phyloP scores from a whole-genome alignment of 2,329 filamentous ascomycete genomes.

The Neopestalotiopsis sp. region DNA sequence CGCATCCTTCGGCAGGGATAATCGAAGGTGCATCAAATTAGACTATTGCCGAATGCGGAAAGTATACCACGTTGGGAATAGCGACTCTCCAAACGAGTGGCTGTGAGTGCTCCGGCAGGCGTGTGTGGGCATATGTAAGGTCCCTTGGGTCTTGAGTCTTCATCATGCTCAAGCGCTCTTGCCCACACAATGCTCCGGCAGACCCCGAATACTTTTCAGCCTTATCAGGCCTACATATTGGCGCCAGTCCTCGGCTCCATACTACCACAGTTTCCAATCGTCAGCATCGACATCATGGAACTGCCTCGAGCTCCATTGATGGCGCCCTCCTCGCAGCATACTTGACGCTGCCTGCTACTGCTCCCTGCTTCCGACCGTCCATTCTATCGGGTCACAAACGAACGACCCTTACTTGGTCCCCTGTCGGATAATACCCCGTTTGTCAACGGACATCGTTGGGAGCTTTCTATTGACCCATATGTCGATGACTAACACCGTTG shows the following conservation, averaged over 20 bases:
- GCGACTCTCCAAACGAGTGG: not conserved
- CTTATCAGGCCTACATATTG: conserved; percentile 4
- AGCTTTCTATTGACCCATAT: not conserved
- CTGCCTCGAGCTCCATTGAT: not conserved
- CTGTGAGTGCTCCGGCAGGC: not conserved
- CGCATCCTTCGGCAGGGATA: not conserved
- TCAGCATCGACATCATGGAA: conserved; percentile 5
- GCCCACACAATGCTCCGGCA: not conserved
- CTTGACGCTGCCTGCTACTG: not conserved
- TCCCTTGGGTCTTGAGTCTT: not conserved
- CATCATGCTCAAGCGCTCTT: not conserved
- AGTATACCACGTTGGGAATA: not conserved
- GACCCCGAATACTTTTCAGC: not conserved
- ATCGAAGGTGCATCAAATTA: not conserved
- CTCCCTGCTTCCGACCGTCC: not conserved
- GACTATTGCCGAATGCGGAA: not conserved
- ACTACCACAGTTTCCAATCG: not conserved
- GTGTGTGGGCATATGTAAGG: conserved; percentile 1
- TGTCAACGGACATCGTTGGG: not conserved
- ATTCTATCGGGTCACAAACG: not conserved
- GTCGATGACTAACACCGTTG: not conserved
- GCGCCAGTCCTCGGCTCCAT: not conserved
- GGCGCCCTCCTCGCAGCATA: not conserved
- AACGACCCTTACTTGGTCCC: not conserved
- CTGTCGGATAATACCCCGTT: not conserved